phyloP scores from a whole-genome alignment of 2,329 filamentous ascomycete genomes.

The Chaetomiaceae sp. region DNA sequence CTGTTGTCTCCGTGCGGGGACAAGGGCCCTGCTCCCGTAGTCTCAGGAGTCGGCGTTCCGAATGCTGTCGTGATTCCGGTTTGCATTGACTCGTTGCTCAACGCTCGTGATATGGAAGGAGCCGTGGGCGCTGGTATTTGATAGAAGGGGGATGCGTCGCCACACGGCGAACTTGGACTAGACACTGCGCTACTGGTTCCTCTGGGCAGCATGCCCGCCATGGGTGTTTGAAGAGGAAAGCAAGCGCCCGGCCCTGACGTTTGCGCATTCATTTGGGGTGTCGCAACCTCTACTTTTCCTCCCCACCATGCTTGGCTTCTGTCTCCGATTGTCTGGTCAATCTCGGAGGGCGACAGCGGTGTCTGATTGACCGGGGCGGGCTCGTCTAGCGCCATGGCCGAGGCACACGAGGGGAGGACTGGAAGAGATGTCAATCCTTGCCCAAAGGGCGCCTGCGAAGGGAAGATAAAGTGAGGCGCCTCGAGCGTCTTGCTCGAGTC shows the following conservation, averaged over 20 bases:
- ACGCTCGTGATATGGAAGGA: constrained; percentile 15
- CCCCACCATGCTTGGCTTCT: constrained; percentile 17
- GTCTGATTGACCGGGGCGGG: constrained; percentile 6
- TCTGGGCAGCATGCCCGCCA: constrained; percentile 4
- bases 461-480: constrained; percentile 17
- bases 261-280: constrained; percentile 11
- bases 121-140: constrained; percentile 6
- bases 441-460: constrained; percentile 12
- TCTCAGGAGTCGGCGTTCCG: constrained; percentile 12
- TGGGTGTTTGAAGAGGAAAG: constrained; percentile 14
- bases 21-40: constrained; percentile 5
- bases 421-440: constrained; percentile 4
- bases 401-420: neutral
- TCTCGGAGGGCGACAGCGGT: constrained; percentile 10
- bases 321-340: constrained; percentile 4
- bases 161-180: constrained; percentile 16
- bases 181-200: constrained; percentile 8
- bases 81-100: constrained; percentile 22
- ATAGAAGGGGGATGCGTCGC: constrained; percentile 14
- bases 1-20: constrained; percentile 14
- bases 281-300: constrained; percentile 10
- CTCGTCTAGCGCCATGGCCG: constrained; percentile 21
- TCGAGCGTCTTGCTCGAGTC: constrained; percentile 4
- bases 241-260: constrained; percentile 6
- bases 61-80: constrained; percentile 11